Conservation (phyloP, 352 stramenopile species). For the Pythium diclinum region DNA sequence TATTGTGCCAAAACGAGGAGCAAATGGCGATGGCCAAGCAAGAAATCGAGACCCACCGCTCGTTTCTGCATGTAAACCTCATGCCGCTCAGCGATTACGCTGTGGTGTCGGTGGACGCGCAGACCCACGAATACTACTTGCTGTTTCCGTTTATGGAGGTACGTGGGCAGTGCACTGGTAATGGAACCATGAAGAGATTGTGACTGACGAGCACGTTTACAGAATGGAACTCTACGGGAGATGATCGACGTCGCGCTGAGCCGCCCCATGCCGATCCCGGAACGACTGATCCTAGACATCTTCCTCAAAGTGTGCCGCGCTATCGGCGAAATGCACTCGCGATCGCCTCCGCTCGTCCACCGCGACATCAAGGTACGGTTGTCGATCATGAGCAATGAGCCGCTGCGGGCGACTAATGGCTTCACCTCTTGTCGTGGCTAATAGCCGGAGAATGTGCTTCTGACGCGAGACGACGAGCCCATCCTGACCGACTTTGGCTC, state of each 20-base stretch:
- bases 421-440: neutral
- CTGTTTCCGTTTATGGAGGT: slow-evolving; percentile 87
- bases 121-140: slow-evolving; percentile 74
- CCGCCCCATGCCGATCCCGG: slow-evolving; percentile 48
- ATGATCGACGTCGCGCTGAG: slow-evolving; percentile 73
- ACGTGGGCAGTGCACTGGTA: neutral
- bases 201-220: neutral
- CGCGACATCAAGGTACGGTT: slow-evolving; percentile 79
- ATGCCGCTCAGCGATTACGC: slow-evolving; percentile 83
- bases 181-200: neutral
- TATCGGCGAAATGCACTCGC: slow-evolving; percentile 72
- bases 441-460: slow-evolving; percentile 88
- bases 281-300: slow-evolving; percentile 69
- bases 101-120: slow-evolving; percentile 43
- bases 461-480: slow-evolving; percentile 72
- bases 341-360: slow-evolving; percentile 70
- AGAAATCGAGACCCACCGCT: slow-evolving; percentile 79
- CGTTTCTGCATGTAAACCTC: slow-evolving; percentile 75
- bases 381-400: no score
- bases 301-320: slow-evolving; percentile 83
- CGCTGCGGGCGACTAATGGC: neutral
- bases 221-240: slow-evolving; percentile 82
- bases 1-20: slow-evolving; percentile 81
- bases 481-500: slow-evolving; percentile 90
- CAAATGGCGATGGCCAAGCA: slow-evolving; percentile 74